phyloP scores from a whole-genome alignment of 2,329 filamentous ascomycete species.

The Tolypocladium inflatum region DNA sequence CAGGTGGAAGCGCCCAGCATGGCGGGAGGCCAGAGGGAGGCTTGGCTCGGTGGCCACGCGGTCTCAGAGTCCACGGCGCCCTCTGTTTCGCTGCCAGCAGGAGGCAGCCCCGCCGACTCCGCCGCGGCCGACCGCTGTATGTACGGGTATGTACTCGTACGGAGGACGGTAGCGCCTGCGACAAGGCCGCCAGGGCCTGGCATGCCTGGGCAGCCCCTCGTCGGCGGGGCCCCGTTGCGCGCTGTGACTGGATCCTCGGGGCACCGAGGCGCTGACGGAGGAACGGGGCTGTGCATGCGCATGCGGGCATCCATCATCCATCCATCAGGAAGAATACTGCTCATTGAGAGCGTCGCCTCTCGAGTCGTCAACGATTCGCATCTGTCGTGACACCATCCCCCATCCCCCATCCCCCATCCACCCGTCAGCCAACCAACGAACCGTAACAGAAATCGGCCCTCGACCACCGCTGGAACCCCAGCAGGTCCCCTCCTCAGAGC shows the following conservation, averaged over 20 bases:
- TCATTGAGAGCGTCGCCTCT: background rate
- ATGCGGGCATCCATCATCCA: too few species aligned
- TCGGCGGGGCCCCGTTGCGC: too few species aligned
- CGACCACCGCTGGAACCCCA: background rate
- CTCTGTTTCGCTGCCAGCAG: background rate
- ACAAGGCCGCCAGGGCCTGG: too few species aligned
- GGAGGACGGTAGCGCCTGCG: too few species aligned
- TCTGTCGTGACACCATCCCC: background rate
- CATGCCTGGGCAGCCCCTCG: too few species aligned
- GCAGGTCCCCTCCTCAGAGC: background rate
- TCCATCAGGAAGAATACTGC: too few species aligned
- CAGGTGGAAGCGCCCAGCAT: background rate
- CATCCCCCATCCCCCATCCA: too few species aligned
- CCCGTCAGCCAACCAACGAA: background rate
- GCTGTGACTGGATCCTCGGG: too few species aligned
- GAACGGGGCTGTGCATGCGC: background rate
- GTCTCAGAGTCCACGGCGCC: background rate
- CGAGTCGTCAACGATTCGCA: background rate
- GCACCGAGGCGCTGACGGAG: background rate
- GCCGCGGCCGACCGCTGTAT: background rate
- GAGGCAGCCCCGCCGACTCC: background rate
- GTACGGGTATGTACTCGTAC: too few species aligned
- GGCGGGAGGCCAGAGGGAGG: background rate
- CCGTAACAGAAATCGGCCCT: background rate
- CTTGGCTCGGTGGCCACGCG: slow-evolving; percentile 3